Evolutionary conservation across 78 protist species (phyloP).

Genomic region (Dictyostelium firmibasis): DNA sequence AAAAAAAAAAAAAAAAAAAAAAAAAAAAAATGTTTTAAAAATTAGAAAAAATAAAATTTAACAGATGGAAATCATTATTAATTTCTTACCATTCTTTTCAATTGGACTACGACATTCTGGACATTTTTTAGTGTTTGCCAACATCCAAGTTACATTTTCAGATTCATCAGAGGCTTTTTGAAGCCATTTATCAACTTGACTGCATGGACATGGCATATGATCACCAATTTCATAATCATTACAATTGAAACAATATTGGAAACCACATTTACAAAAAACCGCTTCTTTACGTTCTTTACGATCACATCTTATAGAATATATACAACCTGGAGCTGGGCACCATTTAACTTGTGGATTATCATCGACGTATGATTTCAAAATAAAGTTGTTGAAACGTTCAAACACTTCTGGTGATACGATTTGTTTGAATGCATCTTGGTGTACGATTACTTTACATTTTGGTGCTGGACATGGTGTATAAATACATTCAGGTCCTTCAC

Average conservation of each 20-base stretch:
- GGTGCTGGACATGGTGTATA: conserved; percentile 78
- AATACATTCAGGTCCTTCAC: conserved; percentile 76
- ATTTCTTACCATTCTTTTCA: conserved; percentile 82
- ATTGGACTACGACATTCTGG: conserved; percentile 80
- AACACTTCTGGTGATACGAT: conserved; percentile 4
- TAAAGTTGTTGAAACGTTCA: conserved; percentile 33
- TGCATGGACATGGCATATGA: conserved; percentile 81
- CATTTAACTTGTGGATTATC: conserved; percentile 81
- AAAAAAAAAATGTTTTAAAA: neutral
- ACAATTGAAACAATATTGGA: conserved; percentile 80
- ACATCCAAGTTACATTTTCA: conserved; percentile 88
- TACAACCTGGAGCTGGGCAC: conserved; percentile 86
- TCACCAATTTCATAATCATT: conserved; percentile 79
- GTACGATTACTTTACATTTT: conserved; percentile 73
- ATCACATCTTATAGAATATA: conserved; percentile 64
- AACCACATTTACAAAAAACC: conserved; percentile 79
- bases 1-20: neutral
- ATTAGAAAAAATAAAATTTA: no score
- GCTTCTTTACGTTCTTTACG: conserved; percentile 79
- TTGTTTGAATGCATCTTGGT: conserved; percentile 60
- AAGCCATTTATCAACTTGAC: conserved; percentile 67
- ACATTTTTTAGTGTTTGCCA: conserved; percentile 86
- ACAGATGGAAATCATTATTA: no score
- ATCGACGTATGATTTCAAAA: conserved; percentile 62
- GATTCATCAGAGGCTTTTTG: conserved; percentile 85